Percentiles rank a stretch among this genome's conserved stretches.
Evolutionary conservation across 768 basidiomycete species (phyloP).

Genomic region (Kwoniella sp.): DNA sequence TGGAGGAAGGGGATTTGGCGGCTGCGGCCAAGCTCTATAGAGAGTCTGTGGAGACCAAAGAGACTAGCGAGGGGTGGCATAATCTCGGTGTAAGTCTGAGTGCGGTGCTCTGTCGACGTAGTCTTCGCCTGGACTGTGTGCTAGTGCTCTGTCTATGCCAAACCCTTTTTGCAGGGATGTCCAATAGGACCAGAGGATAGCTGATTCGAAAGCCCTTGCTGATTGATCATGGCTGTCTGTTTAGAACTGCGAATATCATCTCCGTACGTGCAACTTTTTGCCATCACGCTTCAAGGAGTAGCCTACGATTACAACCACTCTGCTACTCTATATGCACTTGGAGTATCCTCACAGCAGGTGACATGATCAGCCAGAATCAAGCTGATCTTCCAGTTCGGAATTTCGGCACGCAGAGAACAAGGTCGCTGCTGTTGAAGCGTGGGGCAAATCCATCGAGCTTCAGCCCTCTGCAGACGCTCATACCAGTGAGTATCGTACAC

Average conservation of each 20-base stretch:
- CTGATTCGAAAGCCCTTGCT: background rate
- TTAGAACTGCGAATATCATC: conserved; percentile 54
- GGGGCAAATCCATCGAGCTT: conserved; percentile 47
- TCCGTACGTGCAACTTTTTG: conserved; percentile 13
- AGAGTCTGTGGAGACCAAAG: conserved; percentile 41
- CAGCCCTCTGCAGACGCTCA: conserved; percentile 55
- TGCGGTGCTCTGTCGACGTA: too few species aligned
- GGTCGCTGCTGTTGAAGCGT: conserved; percentile 47
- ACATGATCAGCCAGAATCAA: too few species aligned
- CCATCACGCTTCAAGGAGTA: too few species aligned
- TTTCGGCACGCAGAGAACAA: conserved; percentile 45
- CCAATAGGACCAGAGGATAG: too few species aligned
- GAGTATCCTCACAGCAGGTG: too few species aligned
- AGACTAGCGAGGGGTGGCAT: conserved; percentile 49
- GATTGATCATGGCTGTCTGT: background rate
- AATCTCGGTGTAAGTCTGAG: conserved; percentile 51
- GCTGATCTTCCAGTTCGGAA: too few species aligned
- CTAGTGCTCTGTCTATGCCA: background rate
- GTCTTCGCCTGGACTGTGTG: background rate
- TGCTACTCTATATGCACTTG: too few species aligned
- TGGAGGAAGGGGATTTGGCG: conserved; percentile 52
- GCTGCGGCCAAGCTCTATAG: conserved; percentile 41
- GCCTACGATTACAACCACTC: too few species aligned
- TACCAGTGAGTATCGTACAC: conserved; percentile 46
- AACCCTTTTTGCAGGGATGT: background rate